Percentiles rank a stretch among this genome's conserved stretches.
Evolutionary conservation across 345 rosid species (phyloP).

Genomic region (Angophora floribunda): DNA sequence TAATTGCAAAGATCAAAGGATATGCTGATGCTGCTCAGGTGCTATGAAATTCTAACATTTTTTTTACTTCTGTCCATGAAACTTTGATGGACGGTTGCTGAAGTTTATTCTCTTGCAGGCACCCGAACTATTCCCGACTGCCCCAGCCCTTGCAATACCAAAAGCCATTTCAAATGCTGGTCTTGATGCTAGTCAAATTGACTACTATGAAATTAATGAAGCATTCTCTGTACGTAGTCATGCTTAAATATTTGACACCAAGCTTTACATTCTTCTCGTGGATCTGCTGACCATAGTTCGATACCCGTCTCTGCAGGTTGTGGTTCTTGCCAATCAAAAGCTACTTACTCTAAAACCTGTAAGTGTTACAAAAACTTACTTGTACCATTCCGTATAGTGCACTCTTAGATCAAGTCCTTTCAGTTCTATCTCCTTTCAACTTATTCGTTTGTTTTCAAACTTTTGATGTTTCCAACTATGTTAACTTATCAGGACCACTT

Average conservation of each 20-base stretch:
- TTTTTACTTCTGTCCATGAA: not conserved
- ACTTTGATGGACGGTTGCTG: not conserved
- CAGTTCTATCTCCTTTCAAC: not conserved
- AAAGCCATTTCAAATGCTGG: slow-evolving; percentile 85
- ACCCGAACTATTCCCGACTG: slow-evolving; percentile 78
- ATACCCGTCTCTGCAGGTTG: slow-evolving; percentile 45
- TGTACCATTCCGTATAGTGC: not conserved
- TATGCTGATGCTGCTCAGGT: slow-evolving; percentile 96
- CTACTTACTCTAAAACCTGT: slow-evolving; percentile 74
- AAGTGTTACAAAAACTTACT: slow-evolving; percentile 17
- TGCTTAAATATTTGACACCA: not conserved
- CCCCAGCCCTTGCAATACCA: slow-evolving; percentile 90
- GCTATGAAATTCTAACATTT: not conserved
- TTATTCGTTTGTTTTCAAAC: not conserved
- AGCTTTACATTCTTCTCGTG: not conserved
- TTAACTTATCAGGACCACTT: not conserved
- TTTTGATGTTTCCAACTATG: not conserved
- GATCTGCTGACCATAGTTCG: not conserved
- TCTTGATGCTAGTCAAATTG: slow-evolving; percentile 71
- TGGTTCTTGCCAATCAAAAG: slow-evolving; percentile 78
- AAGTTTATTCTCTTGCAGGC: slow-evolving; percentile 35
- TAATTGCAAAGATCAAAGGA: slow-evolving; percentile 78
- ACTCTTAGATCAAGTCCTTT: not conserved
- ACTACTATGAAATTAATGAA: slow-evolving; percentile 91
- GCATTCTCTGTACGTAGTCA: slow-evolving; percentile 69